Evolutionary conservation across 2,329 filamentous ascomycete genomes (phyloP), one percentile per base, ranked within the genome.

Genomic region (Colletotrichum sp.): DNA sequence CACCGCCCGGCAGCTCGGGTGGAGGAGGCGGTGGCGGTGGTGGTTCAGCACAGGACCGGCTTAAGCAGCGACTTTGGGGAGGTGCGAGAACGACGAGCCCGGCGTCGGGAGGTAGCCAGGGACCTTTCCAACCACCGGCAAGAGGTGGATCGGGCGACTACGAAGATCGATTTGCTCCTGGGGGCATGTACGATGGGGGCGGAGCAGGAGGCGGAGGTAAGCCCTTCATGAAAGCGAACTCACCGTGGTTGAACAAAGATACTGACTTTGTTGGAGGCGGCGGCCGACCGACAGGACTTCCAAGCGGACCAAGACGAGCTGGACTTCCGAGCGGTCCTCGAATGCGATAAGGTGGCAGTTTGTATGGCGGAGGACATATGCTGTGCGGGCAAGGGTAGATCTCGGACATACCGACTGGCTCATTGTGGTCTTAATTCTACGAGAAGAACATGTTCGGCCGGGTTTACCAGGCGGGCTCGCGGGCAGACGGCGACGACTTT

Each of bases 31-130:
- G 81, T 52, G 86, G 88, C 4, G 88, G 44, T 3, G 44, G 44
- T 48, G 44, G 88, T 39, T 92, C 93, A 25, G 95, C 95, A 67
- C 95, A 98, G 85, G 95, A 98, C 80, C 89, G 95, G 79, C 87
- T 98, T 79, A 95, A 95, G 82, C 95, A 96, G 80, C 88, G 95
- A 77, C 86, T 98, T 61, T 95, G 95, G 89, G 90, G 91, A 34
- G 88, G 88, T 7, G 85, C 90, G 27, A 88, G 90, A 78, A 90
- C 90, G 59, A 87, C 87, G 64, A 93, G 91, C 78, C 91, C 92
- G 11, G 86, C 86, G 28, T 82, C 84, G 22, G 80, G 80, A 48
- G 78, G 79, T 52, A 79, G 77, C 15, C 81, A 84, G 69, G 86
- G 86, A 5, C 88, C 89, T 8, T 90, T 89, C 76, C 86, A 88